These are phyloP conservation scores for Lentinula sp. DNA, from an alignment of 768 basidiomycete species.

Conservation along the genomic window DNA sequence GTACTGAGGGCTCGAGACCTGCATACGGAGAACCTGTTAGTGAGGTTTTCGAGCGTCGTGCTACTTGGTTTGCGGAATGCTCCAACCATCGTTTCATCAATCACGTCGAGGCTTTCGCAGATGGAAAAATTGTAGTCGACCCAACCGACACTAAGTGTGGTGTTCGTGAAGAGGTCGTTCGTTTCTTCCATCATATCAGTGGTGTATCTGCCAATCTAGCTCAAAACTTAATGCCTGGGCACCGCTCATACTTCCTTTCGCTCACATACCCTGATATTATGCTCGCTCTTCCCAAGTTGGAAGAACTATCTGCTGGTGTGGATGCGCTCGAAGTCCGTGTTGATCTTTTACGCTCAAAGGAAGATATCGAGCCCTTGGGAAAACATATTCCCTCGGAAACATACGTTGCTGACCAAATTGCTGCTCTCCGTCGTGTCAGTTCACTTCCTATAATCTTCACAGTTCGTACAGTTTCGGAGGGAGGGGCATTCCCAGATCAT, in stretches of 20 bases:
- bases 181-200: constrained; percentile 89
- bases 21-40: constrained; percentile 82
- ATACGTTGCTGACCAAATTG: constrained; percentile 80
- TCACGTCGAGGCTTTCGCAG: constrained; percentile 36
- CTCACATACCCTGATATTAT: constrained; percentile 88
- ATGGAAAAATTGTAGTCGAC: constrained; percentile 11
- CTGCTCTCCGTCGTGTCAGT: constrained; percentile 69
- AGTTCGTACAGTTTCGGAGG: constrained; percentile 81
- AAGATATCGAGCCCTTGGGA: constrained; percentile 38
- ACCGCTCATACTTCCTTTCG: constrained; percentile 87
- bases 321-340: constrained; percentile 95
- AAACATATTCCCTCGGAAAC: constrained; percentile 55
- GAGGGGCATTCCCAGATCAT: constrained; percentile 84
- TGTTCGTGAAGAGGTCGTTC: constrained; percentile 55
- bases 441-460: constrained; percentile 89
- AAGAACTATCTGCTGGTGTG: constrained; percentile 72
- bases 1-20: constrained; percentile 54
- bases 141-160: constrained; percentile 20
- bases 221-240: constrained; percentile 41
- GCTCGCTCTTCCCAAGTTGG: constrained; percentile 59
- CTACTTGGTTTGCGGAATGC: constrained; percentile 83
- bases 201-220: constrained; percentile 64
- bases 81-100: constrained; percentile 83
- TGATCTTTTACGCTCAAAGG: constrained; percentile 64
- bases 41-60: constrained; percentile 79